phyloP scores from a whole-genome alignment of 1,284 basidiomycete genomes.

The Irpex sp. region DNA sequence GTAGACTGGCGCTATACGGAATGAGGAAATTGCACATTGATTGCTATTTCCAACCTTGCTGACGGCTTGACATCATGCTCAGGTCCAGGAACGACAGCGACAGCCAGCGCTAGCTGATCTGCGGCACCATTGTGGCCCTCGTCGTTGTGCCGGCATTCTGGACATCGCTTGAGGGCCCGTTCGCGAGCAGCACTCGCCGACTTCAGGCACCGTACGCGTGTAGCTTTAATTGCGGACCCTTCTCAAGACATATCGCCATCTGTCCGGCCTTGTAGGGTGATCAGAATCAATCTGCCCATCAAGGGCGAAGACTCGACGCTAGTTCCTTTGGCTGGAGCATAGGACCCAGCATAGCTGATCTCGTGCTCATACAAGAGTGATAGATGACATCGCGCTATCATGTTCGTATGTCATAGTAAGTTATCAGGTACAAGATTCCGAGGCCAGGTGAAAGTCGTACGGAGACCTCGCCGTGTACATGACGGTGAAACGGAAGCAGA shows the following conservation, averaged over 20 bases:
- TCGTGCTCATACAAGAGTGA: constrained; percentile 1
- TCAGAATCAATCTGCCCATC: constrained; percentile 4
- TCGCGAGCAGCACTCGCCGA: neutral
- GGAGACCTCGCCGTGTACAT: neutral
- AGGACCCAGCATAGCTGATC: constrained; percentile 3
- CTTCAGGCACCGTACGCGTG: neutral
- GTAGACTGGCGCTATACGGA: neutral
- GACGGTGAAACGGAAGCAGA: neutral
- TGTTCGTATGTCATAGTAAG: constrained; percentile 3
- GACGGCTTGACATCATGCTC: constrained; percentile 1
- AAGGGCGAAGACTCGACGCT: constrained; percentile 5
- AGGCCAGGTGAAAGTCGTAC: constrained; percentile 1
- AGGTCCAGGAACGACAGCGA: neutral
- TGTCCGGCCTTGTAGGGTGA: neutral
- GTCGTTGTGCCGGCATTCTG: neutral
- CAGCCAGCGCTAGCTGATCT: neutral
- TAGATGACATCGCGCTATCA: constrained; percentile 4
- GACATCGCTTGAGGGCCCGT: neutral
- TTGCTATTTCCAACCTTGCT: neutral
- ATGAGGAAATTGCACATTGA: neutral
- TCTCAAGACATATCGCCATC: neutral
- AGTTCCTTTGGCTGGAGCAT: neutral
- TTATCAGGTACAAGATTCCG: neutral
- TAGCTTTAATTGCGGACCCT: neutral
- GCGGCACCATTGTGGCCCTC: neutral